A percentile compares a stretch with the other conserved stretches of the same genome.
Conservation (phyloP, 768 basidiomycete species). For the Ramaria rubella region DNA sequence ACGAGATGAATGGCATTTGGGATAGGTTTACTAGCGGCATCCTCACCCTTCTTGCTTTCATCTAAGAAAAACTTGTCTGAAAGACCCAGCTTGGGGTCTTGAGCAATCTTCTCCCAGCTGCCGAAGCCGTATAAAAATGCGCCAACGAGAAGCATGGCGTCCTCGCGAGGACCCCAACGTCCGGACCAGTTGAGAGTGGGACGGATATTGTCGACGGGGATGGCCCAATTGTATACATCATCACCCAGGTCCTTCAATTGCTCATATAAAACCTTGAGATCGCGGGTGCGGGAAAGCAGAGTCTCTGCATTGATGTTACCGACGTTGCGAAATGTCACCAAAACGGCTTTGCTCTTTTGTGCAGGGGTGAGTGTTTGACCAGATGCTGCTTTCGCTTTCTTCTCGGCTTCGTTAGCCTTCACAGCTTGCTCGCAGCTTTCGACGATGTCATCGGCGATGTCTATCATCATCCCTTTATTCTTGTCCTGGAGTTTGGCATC, state of each 20-base stretch:
- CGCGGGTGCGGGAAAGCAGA: slow-evolving; percentile 80
- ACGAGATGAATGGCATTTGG: slow-evolving; percentile 98
- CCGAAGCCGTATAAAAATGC: slow-evolving; percentile 93
- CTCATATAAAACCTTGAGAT: slow-evolving; percentile 81
- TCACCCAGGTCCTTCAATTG: slow-evolving; percentile 56
- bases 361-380: slow-evolving; percentile 89
- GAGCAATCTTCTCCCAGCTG: slow-evolving; percentile 92
- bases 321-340: slow-evolving; percentile 85
- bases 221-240: slow-evolving; percentile 70
- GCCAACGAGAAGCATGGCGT: slow-evolving; percentile 91
- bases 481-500: slow-evolving; percentile 92
- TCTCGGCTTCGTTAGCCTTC: slow-evolving; percentile 74
- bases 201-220: slow-evolving; percentile 90
- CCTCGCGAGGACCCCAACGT: slow-evolving; percentile 87
- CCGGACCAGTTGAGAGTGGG: slow-evolving; percentile 96
- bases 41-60: slow-evolving; percentile 92
- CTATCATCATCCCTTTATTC: slow-evolving; percentile 86
- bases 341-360: slow-evolving; percentile 94
- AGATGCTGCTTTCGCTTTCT: slow-evolving; percentile 64
- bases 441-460: slow-evolving; percentile 89
- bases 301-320: slow-evolving; percentile 97
- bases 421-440: slow-evolving; percentile 79
- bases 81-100: slow-evolving; percentile 77
- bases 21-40: slow-evolving; percentile 76
- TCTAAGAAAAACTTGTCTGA: slow-evolving; percentile 96